Conservation (phyloP, 306 rosid species). For the Oxytropis ochrocephala region DNA sequence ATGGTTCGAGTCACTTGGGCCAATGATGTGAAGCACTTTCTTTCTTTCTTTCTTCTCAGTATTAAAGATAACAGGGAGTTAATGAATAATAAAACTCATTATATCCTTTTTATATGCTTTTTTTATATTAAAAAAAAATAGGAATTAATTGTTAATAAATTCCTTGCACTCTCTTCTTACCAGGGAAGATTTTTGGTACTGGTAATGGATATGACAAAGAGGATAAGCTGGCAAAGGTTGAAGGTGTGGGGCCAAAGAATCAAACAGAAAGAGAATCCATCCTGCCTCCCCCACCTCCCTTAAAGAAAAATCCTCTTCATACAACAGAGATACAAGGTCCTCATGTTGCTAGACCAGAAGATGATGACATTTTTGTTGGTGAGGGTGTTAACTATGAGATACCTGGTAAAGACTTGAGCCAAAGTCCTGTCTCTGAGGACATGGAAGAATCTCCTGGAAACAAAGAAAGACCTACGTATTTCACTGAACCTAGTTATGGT, state of each 20-base stretch:
- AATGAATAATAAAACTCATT: neutral
- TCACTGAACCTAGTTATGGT: slow-evolving; percentile 83
- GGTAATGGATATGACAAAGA: slow-evolving; percentile 63
- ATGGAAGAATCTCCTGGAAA: slow-evolving; percentile 97
- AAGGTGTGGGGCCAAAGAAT: slow-evolving; percentile 39
- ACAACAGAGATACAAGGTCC: slow-evolving; percentile 69
- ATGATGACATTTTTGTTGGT: slow-evolving; percentile 88
- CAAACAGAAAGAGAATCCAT: slow-evolving; percentile 53
- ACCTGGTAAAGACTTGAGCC: slow-evolving; percentile 79
- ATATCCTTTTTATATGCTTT: neutral
- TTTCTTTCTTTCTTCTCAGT: neutral
- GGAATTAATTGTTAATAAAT: neutral
- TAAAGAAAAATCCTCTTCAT: slow-evolving; percentile 48
- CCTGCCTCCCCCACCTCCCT: slow-evolving; percentile 77
- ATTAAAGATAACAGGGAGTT: slow-evolving; percentile 8
- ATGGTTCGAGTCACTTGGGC: neutral
- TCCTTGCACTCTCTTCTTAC: slow-evolving; percentile 11
- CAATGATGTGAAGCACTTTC: neutral
- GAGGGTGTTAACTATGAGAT: slow-evolving; percentile 76
- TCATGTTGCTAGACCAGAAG: slow-evolving; percentile 66
- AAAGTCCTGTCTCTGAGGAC: slow-evolving; percentile 89
- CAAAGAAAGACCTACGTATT: slow-evolving; percentile 67
- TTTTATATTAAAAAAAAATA: neutral
- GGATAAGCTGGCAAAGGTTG: slow-evolving; percentile 49
- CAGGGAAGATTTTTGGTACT: slow-evolving; percentile 57